A percentile compares a stretch with the other conserved stretches of the same genome.
Evolutionary conservation across 345 rosid species (phyloP).

Genomic region (Moricandia arvensis): DNA sequence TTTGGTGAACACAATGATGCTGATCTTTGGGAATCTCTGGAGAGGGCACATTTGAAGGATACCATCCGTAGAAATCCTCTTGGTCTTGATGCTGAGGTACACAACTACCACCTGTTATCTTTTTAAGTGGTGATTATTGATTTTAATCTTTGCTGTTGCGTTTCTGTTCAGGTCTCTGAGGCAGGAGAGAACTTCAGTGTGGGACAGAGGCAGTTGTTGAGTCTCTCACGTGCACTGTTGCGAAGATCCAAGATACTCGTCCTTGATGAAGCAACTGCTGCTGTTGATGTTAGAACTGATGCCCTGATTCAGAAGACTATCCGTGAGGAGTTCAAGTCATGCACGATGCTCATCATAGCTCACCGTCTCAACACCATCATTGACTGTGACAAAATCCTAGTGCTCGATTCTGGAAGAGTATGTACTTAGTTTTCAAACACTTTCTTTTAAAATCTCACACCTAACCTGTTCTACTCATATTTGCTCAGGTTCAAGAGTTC

Average conservation of each 20-base stretch:
- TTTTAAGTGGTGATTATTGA: neutral
- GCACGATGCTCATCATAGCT: conserved; percentile 84
- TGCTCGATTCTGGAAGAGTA: conserved; percentile 70
- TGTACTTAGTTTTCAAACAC: too few species aligned
- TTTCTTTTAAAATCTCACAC: too few species aligned
- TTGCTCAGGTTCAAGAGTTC: conserved; percentile 61
- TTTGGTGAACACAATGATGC: conserved; percentile 65
- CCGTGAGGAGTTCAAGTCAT: conserved; percentile 64
- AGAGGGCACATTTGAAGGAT: conserved; percentile 37
- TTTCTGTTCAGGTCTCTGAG: conserved; percentile 58
- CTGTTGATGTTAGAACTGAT: conserved; percentile 82
- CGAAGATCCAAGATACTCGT: conserved; percentile 70
- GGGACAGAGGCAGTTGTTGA: conserved; percentile 89
- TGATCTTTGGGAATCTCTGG: conserved; percentile 56
- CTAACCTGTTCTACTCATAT: too few species aligned
- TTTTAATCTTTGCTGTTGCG: neutral
- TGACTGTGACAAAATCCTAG: conserved; percentile 81
- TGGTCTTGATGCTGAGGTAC: conserved; percentile 44
- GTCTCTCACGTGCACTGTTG: conserved; percentile 73
- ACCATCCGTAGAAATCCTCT: conserved; percentile 40
- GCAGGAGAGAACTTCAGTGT: conserved; percentile 94
- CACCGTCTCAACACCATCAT: conserved; percentile 83
- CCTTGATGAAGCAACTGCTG: conserved; percentile 87
- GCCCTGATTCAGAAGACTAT: conserved; percentile 72
- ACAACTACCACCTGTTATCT: conserved; percentile 43